A percentile compares a stretch with the other conserved stretches of the same genome.
Evolutionary conservation across 2,329 filamentous ascomycete species (phyloP).

Genomic region (Sclerotinia glacialis): DNA sequence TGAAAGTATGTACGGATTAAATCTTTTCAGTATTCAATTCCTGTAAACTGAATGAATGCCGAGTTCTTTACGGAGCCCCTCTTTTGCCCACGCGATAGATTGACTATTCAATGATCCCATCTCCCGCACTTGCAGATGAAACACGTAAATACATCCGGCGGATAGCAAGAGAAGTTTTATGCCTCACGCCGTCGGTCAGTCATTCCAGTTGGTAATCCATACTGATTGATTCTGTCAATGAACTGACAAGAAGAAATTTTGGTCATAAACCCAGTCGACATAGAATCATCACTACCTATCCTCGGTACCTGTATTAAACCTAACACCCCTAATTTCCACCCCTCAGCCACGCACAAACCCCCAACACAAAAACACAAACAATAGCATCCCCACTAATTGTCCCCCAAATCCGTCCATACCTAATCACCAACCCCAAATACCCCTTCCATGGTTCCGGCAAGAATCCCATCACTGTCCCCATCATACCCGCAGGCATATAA

Average conservation of each 20-base stretch:
- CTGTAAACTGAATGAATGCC: too few relatives aligned
- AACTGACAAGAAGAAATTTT: not conserved
- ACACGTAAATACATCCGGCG: not conserved
- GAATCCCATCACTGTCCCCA: slow-evolving; percentile 62
- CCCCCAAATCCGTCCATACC: slow-evolving; percentile 68
- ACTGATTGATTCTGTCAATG: not conserved
- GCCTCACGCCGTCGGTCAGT: not conserved
- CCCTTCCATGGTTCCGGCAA: slow-evolving; percentile 63
- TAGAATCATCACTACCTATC: not conserved
- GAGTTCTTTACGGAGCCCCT: too few relatives aligned
- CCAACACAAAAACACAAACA: slow-evolving; percentile 73
- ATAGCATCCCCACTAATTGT: slow-evolving; percentile 72
- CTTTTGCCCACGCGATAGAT: not conserved
- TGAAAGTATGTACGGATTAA: too few relatives aligned
- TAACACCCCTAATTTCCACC: slow-evolving; percentile 9
- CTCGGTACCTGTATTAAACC: not conserved
- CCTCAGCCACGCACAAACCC: slow-evolving; percentile 37
- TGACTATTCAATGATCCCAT: not conserved
- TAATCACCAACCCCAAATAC: slow-evolving; percentile 58
- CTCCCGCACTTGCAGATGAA: not conserved
- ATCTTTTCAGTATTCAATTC: too few relatives aligned
- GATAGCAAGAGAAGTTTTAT: not conserved
- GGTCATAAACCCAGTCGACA: not conserved
- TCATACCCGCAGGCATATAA: slow-evolving; percentile 56
- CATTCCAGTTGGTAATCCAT: not conserved